Base-by-base conservation (phyloP, 2,329 filamentous ascomycete species). In the Ilyonectria mors-panacis region DNA sequence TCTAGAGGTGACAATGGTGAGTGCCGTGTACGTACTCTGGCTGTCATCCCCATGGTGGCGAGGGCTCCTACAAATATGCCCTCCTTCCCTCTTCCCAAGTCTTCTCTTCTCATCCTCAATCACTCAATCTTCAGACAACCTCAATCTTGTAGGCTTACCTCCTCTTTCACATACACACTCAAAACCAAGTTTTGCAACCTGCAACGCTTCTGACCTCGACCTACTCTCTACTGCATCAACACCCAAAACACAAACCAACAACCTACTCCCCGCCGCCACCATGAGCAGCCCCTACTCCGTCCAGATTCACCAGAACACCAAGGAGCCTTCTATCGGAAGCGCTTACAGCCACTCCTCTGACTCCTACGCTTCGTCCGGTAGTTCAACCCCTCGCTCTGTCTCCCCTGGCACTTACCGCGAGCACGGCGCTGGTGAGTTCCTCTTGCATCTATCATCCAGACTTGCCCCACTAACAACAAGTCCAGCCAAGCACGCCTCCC, bases 221-320 rank as follows among this genome's bases (percentile, higher is more conserved):
- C 26, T 26, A 42, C 42, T 53, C 19, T 17, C 19, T 53, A 23
- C 33, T 48, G 45, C 30, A 53, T 30, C 13, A 59, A 48, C 26
- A 42, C 30, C 35, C 30, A 42, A 39, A 57, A 37, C 58, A 50
- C 51, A 63, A 58, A 66, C 35, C 54, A 70, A 60, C 56, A 63
- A 59, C 59, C 39, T 26, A 26, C 26, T 26, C 39, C 56, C 60
- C 68, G 67, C 73, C 47, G 37, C 67, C 69, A 73, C 44, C 39
- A 76, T 79, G 75, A 70, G 68, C 65, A 68, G 68, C 56, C 70
- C 68, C 51, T 73, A 77, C 70, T 68, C 68, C 45, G 75, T 78
- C 56, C 70, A 80, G 60, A 73, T 81, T 63, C 80, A 81, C 70
- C 79, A 81, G 70, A 69, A 72, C 64, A 72, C 70, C 59, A 73